These are phyloP conservation scores for Saturnispora serradocipensis DNA, from an alignment of 805 yeast genomes.

Conservation along the genomic window DNA sequence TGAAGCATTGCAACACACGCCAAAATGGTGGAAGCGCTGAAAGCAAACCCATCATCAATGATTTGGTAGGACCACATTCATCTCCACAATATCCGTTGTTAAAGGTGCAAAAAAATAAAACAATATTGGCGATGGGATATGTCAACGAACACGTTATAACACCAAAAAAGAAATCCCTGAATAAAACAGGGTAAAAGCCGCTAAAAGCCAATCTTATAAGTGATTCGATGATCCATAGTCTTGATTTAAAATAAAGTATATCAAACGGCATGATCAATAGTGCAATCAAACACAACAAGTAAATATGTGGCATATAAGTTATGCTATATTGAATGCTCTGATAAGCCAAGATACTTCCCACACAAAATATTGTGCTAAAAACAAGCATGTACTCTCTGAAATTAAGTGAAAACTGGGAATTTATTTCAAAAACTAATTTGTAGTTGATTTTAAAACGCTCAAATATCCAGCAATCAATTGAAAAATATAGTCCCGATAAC, in stretches of 20 bases:
- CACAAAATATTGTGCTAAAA: constrained; percentile 48
- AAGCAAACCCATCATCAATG: constrained; percentile 72
- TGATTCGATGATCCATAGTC: constrained; percentile 70
- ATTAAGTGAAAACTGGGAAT: constrained; percentile 56
- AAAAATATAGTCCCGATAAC: constrained; percentile 54
- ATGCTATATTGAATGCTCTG: constrained; percentile 62
- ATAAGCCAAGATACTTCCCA: constrained; percentile 57
- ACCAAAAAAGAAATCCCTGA: constrained; percentile 87
- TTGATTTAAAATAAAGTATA: constrained; percentile 44
- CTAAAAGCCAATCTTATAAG: constrained; percentile 64
- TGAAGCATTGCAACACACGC: constrained; percentile 81
- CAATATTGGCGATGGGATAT: constrained; percentile 75
- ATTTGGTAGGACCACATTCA: constrained; percentile 67
- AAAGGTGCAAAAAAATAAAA: constrained; percentile 78
- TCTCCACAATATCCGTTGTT: constrained; percentile 43
- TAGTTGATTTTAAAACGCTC: constrained; percentile 69
- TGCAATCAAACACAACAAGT: constrained; percentile 41
- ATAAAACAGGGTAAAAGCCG: constrained; percentile 91
- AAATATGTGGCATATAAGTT: constrained; percentile 76
- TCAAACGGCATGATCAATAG: constrained; percentile 56
- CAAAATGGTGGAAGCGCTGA: constrained; percentile 79
- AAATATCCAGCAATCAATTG: constrained; percentile 67
- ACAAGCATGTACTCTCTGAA: constrained; percentile 55
- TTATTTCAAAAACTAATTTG: constrained; percentile 83
- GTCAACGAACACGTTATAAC: constrained; percentile 85